These are phyloP conservation scores for Petunia hybrid DNA, from an alignment of 305 asterid genomes.

Conservation along the genomic window DNA sequence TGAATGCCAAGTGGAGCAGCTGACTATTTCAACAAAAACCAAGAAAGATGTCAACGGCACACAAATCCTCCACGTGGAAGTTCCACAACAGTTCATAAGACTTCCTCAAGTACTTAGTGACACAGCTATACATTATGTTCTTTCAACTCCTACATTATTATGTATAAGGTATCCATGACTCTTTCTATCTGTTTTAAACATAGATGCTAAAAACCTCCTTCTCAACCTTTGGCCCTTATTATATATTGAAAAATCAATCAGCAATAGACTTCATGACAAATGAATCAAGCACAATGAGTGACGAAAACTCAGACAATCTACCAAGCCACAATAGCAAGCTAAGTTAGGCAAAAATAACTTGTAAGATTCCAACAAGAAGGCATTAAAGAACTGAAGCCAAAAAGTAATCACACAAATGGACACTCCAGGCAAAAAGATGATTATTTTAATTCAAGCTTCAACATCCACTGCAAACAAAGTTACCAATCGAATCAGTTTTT, in stretches of 20 bases:
- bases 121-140: not conserved
- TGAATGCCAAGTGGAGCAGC: slow-evolving; percentile 34
- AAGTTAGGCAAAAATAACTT: not conserved
- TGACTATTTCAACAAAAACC: slow-evolving; percentile 23
- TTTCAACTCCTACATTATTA: not conserved
- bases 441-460: not conserved
- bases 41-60: slow-evolving; percentile 14
- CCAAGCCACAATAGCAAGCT: not conserved
- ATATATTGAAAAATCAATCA: not conserved
- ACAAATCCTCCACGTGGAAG: slow-evolving; percentile 39
- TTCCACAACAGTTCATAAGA: not conserved
- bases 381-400: not conserved
- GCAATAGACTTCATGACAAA: not conserved
- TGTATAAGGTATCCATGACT: not conserved
- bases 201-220: not conserved
- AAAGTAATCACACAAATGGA: not conserved
- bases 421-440: not conserved
- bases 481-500: not conserved
- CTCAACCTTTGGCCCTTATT: not conserved
- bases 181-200: not conserved
- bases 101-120: not conserved
- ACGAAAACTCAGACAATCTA: not conserved
- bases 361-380: not conserved
- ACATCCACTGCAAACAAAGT: not conserved
- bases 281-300: not conserved